phyloP scores from a whole-genome alignment of 352 stramenopile genomes.

The Pythium angustatum region DNA sequence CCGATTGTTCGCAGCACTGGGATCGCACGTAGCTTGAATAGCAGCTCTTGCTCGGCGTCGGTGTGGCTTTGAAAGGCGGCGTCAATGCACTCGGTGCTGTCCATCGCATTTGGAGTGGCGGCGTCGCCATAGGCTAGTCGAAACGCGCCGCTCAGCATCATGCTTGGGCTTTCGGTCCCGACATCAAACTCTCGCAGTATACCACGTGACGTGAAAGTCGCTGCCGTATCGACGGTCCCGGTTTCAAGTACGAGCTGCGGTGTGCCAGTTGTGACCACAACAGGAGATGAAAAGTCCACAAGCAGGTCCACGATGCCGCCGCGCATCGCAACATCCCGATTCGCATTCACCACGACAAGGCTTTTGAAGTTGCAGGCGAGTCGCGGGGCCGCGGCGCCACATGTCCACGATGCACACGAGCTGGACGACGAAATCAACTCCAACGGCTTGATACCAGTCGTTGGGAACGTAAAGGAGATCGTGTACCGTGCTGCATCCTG shows the following conservation, averaged over 20 bases:
- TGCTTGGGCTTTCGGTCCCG: slow-evolving; percentile 45
- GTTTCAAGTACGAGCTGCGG: slow-evolving; percentile 48
- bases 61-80: slow-evolving; percentile 36
- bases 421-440: slow-evolving; percentile 23
- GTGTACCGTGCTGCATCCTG: slow-evolving; percentile 52
- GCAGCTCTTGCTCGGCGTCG: slow-evolving; percentile 48
- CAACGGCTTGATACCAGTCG: slow-evolving; percentile 46
- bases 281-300: slow-evolving; percentile 53
- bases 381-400: slow-evolving; percentile 14
- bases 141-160: slow-evolving; percentile 45
- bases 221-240: slow-evolving; percentile 31
- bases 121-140: slow-evolving; percentile 63
- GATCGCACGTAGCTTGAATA: slow-evolving; percentile 39
- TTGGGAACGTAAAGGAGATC: slow-evolving; percentile 54
- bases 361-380: slow-evolving; percentile 35
- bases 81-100: slow-evolving; percentile 61
- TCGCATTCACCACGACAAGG: slow-evolving; percentile 49
- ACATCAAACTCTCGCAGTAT: slow-evolving; percentile 65
- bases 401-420: slow-evolving; percentile 44
- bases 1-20: slow-evolving; percentile 58
- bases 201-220: slow-evolving; percentile 46
- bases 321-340: slow-evolving; percentile 39
- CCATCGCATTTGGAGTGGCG: slow-evolving; percentile 25
- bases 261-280: slow-evolving; percentile 32
- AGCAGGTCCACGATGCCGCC: slow-evolving; percentile 49